Conservation (phyloP, 441 rosid genomes). For the Gossypium armourianum region DNA sequence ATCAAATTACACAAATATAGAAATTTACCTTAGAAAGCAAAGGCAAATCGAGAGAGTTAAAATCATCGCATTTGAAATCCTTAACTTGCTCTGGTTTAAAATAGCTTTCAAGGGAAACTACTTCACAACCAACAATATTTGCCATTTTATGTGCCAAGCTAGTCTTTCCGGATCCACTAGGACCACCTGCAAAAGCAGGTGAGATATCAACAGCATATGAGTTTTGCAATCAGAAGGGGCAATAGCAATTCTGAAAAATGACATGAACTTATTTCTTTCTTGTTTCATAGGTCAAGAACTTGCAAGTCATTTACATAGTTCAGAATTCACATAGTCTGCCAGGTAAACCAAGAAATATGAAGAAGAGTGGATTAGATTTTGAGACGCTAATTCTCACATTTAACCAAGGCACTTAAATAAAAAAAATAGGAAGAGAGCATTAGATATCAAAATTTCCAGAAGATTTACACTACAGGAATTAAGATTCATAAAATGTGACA, state of each 20-base stretch:
- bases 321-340: neutral
- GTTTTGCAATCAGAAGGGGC: neutral
- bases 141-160: slow-evolving; percentile 99
- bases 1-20: neutral
- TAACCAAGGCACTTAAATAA: neutral
- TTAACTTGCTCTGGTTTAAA: slow-evolving; percentile 73
- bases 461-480: neutral
- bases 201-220: neutral
- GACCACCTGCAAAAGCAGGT: slow-evolving; percentile 69
- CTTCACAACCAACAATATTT: slow-evolving; percentile 95
- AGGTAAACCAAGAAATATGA: neutral
- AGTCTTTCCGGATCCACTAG: slow-evolving; percentile 99
- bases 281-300: neutral
- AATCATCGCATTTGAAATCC: slow-evolving; percentile 88
- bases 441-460: neutral
- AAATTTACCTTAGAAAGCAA: slow-evolving; percentile 75
- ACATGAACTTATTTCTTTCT: neutral
- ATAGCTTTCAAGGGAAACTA: slow-evolving; percentile 94
- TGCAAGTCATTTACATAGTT: neutral
- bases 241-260: neutral
- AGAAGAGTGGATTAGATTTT: neutral
- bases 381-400: neutral
- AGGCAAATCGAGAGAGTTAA: slow-evolving; percentile 69
- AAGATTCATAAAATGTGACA: neutral
- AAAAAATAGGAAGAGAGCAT: neutral